A percentile compares a stretch with the other conserved stretches of the same genome.
Conservation (phyloP, 176 grass and related monocot species). For the Neostapfia colusana region DNA sequence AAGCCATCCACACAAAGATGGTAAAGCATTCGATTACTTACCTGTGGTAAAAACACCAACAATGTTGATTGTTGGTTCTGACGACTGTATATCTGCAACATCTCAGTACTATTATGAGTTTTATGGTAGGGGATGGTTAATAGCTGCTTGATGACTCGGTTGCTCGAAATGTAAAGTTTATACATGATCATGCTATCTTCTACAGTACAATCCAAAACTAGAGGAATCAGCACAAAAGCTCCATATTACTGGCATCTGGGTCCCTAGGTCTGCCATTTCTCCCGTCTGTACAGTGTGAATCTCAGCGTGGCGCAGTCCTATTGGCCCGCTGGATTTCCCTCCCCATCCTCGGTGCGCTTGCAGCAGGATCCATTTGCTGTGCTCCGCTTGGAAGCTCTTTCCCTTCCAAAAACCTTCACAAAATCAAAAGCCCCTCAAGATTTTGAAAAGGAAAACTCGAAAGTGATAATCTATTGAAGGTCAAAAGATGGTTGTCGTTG, state of each 20-base stretch:
- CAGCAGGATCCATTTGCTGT: conserved; percentile 33
- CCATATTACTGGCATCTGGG: not conserved
- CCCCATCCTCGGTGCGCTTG: not conserved
- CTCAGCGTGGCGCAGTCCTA: conserved; percentile 29
- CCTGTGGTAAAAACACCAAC: no score
- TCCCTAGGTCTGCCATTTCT: not conserved
- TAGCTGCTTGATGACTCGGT: no score
- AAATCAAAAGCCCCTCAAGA: not conserved
- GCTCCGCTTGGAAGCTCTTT: not conserved
- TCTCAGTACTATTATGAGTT: no score
- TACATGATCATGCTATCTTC: no score
- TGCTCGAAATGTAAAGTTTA: no score
- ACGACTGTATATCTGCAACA: no score
- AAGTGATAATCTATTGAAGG: not conserved
- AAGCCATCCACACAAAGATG: no score
- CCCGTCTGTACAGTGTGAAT: conserved; percentile 23
- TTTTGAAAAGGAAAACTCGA: not conserved
- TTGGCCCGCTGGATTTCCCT: conserved; percentile 41
- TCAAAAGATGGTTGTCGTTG: conserved; percentile 38
- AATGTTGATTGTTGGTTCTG: no score
- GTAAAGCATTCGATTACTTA: no score
- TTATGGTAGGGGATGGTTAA: no score
- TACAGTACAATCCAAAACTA: conserved; percentile 20
- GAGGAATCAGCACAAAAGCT: conserved; percentile 26
- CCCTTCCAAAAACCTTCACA: not conserved